Evolutionary conservation across 208 protist genomes (phyloP), one percentile per base, ranked within the genome.

Genomic region (Leishmania mexicana): DNA sequence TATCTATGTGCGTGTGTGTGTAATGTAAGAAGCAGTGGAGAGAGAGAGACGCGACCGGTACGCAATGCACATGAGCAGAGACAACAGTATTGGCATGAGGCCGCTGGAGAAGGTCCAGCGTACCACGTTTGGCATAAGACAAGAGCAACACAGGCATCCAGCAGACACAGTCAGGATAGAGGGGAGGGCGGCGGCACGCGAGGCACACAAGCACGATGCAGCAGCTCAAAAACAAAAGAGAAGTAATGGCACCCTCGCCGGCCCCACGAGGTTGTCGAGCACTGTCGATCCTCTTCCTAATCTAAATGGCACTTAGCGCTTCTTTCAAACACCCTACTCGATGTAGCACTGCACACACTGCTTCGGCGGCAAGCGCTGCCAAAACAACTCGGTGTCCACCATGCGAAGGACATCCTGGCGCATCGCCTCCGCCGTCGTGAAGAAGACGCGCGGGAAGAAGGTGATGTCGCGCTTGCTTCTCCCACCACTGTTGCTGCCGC

Each of bases 331-430:
- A 38, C 60, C 60, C 40, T 58, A 84, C 49, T 78, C 54, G n/a
- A 75, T 24, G 83, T 90, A 90, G 60, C 75, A 87, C 28, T 75
- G 81, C 38, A 93, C 80, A 73, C 85, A 85, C 76, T 91, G 88
- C 67, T 70, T 70, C 31, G 90, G 90, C 24, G 88, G 90, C 71
- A 93, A 74, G 6, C 40, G 24, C 42, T 60, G 70, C 86, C 87
- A 93, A 64, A 93, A 88, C 47, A 74, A 10, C 40, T 87, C 81
- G 24, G 76, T 65, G 31, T 78, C 81, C 15, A 58, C 40, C 19
- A 54, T 45, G 38, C 73, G 21, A 62, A 89, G 76, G 28, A 71
- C 76, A 49, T 84, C 64, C 75, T 86, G 85, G 17, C 85, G 85
- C 31, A 82, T 35, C 54, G 82, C 58, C 40, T 80, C 68, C 57